Evolutionary conservation across 208 protist species (phyloP).

Genomic region (Wallacemonas sp.): DNA sequence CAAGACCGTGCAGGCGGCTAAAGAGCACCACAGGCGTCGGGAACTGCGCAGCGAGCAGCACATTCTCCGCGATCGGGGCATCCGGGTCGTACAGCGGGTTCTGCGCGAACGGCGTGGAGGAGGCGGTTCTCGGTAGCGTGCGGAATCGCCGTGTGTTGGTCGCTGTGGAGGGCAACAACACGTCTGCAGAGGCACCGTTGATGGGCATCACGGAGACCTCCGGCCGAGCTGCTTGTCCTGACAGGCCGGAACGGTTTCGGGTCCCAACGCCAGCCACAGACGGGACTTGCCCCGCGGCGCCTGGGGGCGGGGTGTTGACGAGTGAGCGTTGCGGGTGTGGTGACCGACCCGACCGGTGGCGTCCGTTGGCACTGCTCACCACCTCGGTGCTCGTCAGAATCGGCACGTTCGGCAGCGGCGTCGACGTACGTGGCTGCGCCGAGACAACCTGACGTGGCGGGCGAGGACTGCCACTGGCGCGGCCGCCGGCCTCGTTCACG

Average conservation of each 20-base stretch:
- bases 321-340: no score
- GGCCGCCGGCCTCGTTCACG: no score
- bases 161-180: neutral
- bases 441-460: no score
- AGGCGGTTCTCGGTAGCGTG: constrained; percentile 40
- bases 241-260: no score
- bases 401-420: neutral
- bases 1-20: constrained; percentile 44
- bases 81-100: constrained; percentile 59
- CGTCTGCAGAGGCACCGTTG: constrained; percentile 23
- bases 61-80: neutral
- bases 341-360: neutral
- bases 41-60: constrained; percentile 45
- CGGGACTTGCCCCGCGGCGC: no score
- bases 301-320: no score
- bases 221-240: no score
- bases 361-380: neutral
- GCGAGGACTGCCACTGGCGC: no score
- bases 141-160: constrained; percentile 31
- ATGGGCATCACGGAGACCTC: constrained; percentile 21
- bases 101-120: constrained; percentile 37
- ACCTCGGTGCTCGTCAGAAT: neutral
- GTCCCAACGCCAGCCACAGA: no score
- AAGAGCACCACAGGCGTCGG: constrained; percentile 61
- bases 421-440: no score